These are phyloP conservation scores for Globisporangium ultimum DNA, from an alignment of 352 stramenopile species.

Conservation along the genomic window DNA sequence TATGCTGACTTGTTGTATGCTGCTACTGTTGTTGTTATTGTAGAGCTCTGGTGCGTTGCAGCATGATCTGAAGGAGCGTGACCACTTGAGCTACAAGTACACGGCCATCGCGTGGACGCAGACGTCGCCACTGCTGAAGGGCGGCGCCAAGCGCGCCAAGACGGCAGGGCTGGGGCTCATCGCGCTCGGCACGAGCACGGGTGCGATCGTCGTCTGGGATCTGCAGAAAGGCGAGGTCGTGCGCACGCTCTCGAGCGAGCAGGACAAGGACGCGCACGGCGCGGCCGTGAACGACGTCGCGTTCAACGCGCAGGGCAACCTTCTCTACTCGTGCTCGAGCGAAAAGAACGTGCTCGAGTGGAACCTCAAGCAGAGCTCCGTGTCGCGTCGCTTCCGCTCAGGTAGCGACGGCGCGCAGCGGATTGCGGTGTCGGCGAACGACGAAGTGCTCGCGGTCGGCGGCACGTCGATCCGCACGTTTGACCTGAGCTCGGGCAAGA, in stretches of 20 bases:
- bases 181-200: constrained; percentile 69
- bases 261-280: constrained; percentile 38
- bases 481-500: constrained; percentile 75
- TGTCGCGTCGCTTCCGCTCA: constrained; percentile 65
- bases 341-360: constrained; percentile 83
- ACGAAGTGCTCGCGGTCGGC: constrained; percentile 62
- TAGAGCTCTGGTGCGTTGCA: constrained; percentile 55
- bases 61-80: constrained; percentile 77
- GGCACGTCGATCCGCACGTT: constrained; percentile 69
- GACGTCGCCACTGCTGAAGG: constrained; percentile 28
- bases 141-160: constrained; percentile 46
- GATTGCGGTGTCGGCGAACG: constrained; percentile 58
- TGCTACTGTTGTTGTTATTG: background rate
- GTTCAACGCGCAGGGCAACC: constrained; percentile 66
- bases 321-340: constrained; percentile 64
- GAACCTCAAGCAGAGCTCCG: constrained; percentile 47
- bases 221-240: constrained; percentile 62
- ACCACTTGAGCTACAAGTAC: constrained; percentile 85
- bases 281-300: constrained; percentile 54
- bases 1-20: background rate
- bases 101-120: constrained; percentile 71
- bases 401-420: constrained; percentile 53
- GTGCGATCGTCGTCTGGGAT: constrained; percentile 69
- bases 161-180: constrained; percentile 42
- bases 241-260: constrained; percentile 49